Base-by-base conservation (phyloP, 352 stramenopile genomes). In the Pythium dissotocum region DNA sequence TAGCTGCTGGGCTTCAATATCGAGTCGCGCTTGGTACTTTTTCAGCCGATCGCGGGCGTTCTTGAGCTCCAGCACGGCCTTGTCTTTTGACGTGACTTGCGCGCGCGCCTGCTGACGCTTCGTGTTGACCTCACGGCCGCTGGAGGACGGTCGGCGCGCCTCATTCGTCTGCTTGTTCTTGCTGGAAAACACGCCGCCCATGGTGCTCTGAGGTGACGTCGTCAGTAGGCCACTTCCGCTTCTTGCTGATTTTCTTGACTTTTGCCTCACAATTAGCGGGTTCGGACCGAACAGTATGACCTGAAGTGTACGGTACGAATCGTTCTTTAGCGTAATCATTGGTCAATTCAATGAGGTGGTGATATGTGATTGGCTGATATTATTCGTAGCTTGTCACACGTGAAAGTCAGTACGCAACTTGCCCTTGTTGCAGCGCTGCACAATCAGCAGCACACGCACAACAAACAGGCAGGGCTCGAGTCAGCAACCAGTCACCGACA, bases 31-130 rank as follows among this genome's bases (percentile, higher is more conserved):
- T 65, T 95, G 87, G 68, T 95, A 95, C 77, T 91, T 94, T 60
- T 85, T 84, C 4, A 96, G 81, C 9, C 87, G 78, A 63, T 97
- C 90, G 24, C 90, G 83, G n/a, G 90, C 87, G 52, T 95, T 95
- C 75, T 97, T 97, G 46, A 97, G 87, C 65, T 96, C 88, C 13
- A 97, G 77, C 8, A 96, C 69, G 18, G 88, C 90, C 69, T 93
- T 93, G 73, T 97, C 90, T 73, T 97, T 95, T 42, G 81, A 92
- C 42, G 88, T 94, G 49, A 96, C 77, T 52, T 92, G 79, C 40
- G 80, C 72, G 26, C 78, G 77, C n/a, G 77, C 80, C 35, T 71
- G 61, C 21, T 70, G 51, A 58, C 73, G 62, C 67, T 76, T 76
- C 6, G 69, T 61, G 13, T 62, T 66, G 18, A 35, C 46, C 18